These are phyloP conservation scores for Fusarium miscanthi DNA, from an alignment of 2,329 filamentous ascomycete species.

Conservation along the genomic window DNA sequence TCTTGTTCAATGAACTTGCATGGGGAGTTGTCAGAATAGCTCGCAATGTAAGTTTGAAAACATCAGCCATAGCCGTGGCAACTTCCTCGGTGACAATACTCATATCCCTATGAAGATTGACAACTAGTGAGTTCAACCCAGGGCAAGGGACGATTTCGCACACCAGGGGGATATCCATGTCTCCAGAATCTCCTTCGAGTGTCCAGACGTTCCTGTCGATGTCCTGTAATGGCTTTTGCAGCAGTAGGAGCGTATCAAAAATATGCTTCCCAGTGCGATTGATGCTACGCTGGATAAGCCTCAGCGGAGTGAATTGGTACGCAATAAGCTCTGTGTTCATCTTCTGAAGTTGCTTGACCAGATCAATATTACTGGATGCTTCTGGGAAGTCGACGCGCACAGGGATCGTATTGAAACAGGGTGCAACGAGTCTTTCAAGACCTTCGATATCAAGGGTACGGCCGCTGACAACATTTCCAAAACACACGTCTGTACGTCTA, in stretches of 20 bases:
- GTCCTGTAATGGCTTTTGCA: slow-evolving; percentile 73
- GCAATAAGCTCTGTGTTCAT: slow-evolving; percentile 71
- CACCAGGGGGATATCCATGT: slow-evolving; percentile 81
- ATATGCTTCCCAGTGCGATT: slow-evolving; percentile 61
- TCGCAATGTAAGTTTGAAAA: slow-evolving; percentile 48
- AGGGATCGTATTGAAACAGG: slow-evolving; percentile 92
- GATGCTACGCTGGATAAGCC: slow-evolving; percentile 71
- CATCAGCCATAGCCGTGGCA: slow-evolving; percentile 45
- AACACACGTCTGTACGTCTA: slow-evolving; percentile 75
- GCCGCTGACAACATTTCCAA: slow-evolving; percentile 87
- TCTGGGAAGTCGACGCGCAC: slow-evolving; percentile 67
- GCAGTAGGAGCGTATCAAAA: slow-evolving; percentile 83
- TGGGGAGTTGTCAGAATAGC: slow-evolving; percentile 45
- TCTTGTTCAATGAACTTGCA: slow-evolving; percentile 31
- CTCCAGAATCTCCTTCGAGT: slow-evolving; percentile 65
- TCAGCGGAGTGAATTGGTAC: slow-evolving; percentile 80
- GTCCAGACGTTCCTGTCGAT: slow-evolving; percentile 68
- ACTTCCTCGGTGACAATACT: slow-evolving; percentile 49
- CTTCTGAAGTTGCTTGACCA: slow-evolving; percentile 70
- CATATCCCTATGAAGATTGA: slow-evolving; percentile 73
- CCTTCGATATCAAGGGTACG: slow-evolving; percentile 73
- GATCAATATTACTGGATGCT: slow-evolving; percentile 61
- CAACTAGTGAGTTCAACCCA: slow-evolving; percentile 61
- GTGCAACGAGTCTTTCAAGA: slow-evolving; percentile 80
- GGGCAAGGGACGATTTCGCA: slow-evolving; percentile 75